Base-by-base conservation (phyloP, 352 stramenopile genomes). In the Thraustochytrium striatum region DNA sequence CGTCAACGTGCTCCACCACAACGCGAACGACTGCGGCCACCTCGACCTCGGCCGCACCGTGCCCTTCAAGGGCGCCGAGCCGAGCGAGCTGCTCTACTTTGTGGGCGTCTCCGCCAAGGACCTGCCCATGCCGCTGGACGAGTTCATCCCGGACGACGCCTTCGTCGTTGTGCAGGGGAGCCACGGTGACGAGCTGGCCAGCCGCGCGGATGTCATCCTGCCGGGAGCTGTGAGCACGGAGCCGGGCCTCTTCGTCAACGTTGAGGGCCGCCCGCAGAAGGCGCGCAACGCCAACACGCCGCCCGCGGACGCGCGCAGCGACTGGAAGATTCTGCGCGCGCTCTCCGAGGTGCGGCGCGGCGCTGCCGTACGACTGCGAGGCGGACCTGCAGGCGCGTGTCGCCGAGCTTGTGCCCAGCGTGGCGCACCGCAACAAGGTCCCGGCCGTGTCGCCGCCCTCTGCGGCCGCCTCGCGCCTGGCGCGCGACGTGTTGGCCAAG, bases 301-400 rank as follows among this genome's bases (percentile, higher is more conserved):
- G 58, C 59, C 61, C 41, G 57, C 39, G 19, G 58, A 81, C 47
- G 72, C 72, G 11, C 58, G 68, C 36, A 39, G 47, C n/a, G 72
- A 81, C 41, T 81, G 72, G 72, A 72, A 81, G 68, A 81, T 81
- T 62, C 9, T 81, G 25, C 72, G 72, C 47, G 72, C 72, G 8
- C 52, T 81, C 11, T 78, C 72, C 7, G 72, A 81, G 68, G 57
- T 72, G 25, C 16, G 72, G 72, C 13, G 33, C 39, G 9, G 9
- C 13, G 19, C 53, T 81, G 21, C 62, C 72, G 25, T 81, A 81
- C 43, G 62, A 79, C 32, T 70, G 65, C 36, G 39, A 69, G 44
- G 47, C 41, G 13, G 72, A 81, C 38, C 5, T 81, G 19, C 58
- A 61, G 35, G 21, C 28, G 35, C 58, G 72, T 28, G 43, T 81